phyloP scores from a whole-genome alignment of 768 basidiomycete genomes.

The Boletellus ananas region DNA sequence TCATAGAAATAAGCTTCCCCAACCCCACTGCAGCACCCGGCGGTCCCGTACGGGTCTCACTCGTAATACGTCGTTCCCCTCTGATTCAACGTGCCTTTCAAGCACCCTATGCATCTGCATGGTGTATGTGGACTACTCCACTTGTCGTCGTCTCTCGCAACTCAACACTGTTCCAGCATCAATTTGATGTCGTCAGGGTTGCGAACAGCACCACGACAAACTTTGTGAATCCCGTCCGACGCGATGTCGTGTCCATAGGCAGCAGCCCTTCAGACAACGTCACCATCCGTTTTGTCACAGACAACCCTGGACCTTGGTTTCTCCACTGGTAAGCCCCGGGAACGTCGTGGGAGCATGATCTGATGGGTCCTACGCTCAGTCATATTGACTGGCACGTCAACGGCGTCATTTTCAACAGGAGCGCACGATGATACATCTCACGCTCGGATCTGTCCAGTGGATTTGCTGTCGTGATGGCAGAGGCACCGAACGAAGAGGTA shows the following conservation, averaged over 20 bases:
- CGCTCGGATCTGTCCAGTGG: slow-evolving; percentile 20
- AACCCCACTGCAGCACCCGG: slow-evolving; percentile 24
- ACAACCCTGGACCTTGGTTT: slow-evolving; percentile 66
- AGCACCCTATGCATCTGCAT: slow-evolving; percentile 42
- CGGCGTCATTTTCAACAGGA: slow-evolving; percentile 10
- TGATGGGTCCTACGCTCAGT: slow-evolving; percentile 8
- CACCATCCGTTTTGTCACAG: slow-evolving; percentile 56
- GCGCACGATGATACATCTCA: background rate
- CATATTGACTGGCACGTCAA: slow-evolving; percentile 30
- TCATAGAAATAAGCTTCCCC: slow-evolving; percentile 45
- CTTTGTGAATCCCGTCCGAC: slow-evolving; percentile 35
- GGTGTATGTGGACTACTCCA: slow-evolving; percentile 28
- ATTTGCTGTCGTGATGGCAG: slow-evolving; percentile 30
- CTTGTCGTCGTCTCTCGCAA: background rate
- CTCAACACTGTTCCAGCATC: slow-evolving; percentile 23
- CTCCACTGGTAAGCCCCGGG: slow-evolving; percentile 42
- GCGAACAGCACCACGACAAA: slow-evolving; percentile 30
- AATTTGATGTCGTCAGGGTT: slow-evolving; percentile 34
- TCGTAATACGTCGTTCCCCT: background rate
- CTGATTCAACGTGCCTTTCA: background rate
- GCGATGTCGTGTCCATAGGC: slow-evolving; percentile 33
- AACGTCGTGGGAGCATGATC: no score
- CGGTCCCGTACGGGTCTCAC: slow-evolving; percentile 26
- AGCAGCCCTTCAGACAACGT: slow-evolving; percentile 37
- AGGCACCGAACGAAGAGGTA: slow-evolving; percentile 11